Percentiles rank a stretch among this genome's conserved stretches.
phyloP scores from a whole-genome alignment of 495 filamentous ascomycete species.

The Xylaria flabelliformis region DNA sequence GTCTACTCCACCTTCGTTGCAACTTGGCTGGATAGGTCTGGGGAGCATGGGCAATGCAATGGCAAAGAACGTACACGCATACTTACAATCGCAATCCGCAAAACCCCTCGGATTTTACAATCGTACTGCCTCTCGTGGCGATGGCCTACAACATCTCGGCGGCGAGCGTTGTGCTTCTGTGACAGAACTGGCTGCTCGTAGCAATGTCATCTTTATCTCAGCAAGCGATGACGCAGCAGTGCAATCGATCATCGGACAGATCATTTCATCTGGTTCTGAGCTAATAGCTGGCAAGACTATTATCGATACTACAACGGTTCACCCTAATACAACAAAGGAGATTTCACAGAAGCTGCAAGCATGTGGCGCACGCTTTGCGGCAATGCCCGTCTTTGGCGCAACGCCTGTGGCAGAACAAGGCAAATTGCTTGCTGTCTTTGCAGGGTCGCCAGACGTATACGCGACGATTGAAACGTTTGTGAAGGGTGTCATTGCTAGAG shows the following conservation, averaged over 20 bases:
- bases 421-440: constrained; percentile 44
- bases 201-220: constrained; percentile 47
- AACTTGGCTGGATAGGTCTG: constrained; percentile 42
- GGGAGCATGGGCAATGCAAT: constrained; percentile 53
- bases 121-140: constrained; percentile 45
- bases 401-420: constrained; percentile 46
- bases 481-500: constrained; percentile 44
- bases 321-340: constrained; percentile 44
- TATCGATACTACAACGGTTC: constrained; percentile 51
- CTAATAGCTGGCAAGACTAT: constrained; percentile 45
- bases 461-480: constrained; percentile 42
- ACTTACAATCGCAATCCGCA: constrained; percentile 32
- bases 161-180: constrained; percentile 39
- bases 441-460: constrained; percentile 41
- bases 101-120: constrained; percentile 44
- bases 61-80: constrained; percentile 50
- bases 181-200: constrained; percentile 37
- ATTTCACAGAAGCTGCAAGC: constrained; percentile 31
- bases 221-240: constrained; percentile 42
- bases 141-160: constrained; percentile 37
- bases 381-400: constrained; percentile 50
- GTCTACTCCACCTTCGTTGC: constrained; percentile 45
- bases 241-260: constrained; percentile 31
- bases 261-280: constrained; percentile 28
- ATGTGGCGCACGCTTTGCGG: constrained; percentile 39